Base-by-base conservation (phyloP, 1,284 basidiomycete species). In the Boletus smithii region DNA sequence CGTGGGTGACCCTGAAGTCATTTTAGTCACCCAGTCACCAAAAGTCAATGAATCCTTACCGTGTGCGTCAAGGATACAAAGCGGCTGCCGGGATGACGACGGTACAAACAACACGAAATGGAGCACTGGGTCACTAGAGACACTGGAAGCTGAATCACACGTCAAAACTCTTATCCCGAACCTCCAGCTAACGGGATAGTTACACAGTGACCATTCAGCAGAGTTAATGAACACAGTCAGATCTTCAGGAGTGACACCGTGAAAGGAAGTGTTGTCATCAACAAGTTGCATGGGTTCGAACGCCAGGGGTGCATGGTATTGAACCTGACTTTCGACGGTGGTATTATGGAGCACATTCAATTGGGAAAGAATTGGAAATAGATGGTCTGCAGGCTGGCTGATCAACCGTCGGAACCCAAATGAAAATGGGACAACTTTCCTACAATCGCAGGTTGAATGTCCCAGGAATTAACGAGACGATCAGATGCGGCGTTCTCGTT, bases 31-130 rank as follows among this genome's bases (percentile, higher is more conserved):
- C 8, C 33, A 8, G 29, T 44, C 50, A 55, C n/a, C 23, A 18
- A 8, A 24, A 24, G 16, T 23, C 37, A 37, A 48, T 42, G 35
- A 38, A 33, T 31, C 56, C 70, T 53, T 50, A 85, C 90, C 80
- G 38, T 77, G 62, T 10, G 69, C 54, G 49, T 83, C 72, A 2
- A 90, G 70, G 16, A 95, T 84, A 22, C 72, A 69, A 48, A 99
- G 68, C 1, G 95, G 93, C 17, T 81, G 72, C 52, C 83, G 81
- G 7, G 60, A 59, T 2, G 73, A 64, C 0, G 88, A 87, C 0
- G 97, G 95, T 2, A 97, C 74, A 65, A 94, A 99, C 2, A 97
- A 70, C 40, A 99, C 69, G 62, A 99, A 95, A 65, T 97, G 91
- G 1, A 99, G 71, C 0, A 97, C 92, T 5, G 91, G 92, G 57